Evolutionary conservation across 305 asterid genomes (phyloP).

Genomic region (Solanum hybrid): DNA sequence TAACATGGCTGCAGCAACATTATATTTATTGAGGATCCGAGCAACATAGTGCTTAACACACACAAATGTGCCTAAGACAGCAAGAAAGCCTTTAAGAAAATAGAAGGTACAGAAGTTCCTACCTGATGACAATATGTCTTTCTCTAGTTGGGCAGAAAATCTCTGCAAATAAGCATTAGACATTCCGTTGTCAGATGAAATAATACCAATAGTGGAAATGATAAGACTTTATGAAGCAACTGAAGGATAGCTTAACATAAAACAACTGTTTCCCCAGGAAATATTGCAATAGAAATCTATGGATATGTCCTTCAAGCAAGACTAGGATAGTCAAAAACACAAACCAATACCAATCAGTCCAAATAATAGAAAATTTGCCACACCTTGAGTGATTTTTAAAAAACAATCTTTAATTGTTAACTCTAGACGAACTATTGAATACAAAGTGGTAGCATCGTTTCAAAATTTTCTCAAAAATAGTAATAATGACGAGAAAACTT

Average conservation of each 20-base stretch:
- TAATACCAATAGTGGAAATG: not conserved
- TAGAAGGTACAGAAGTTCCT: conserved; percentile 14
- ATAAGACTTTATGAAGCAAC: not conserved
- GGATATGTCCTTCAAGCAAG: not conserved
- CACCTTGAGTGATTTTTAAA: not conserved
- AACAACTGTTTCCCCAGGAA: not conserved
- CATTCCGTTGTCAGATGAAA: conserved; percentile 3
- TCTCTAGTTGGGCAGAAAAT: conserved; percentile 89
- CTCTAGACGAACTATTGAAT: not conserved
- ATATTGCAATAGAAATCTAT: not conserved
- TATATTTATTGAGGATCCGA: not conserved
- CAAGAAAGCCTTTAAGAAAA: not conserved
- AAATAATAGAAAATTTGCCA: not conserved
- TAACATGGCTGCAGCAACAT: not conserved
- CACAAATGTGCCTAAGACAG: not conserved
- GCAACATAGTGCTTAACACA: not conserved
- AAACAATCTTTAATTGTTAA: not conserved
- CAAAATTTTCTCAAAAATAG: not conserved
- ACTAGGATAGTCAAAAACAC: not conserved
- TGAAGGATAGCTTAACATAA: not conserved
- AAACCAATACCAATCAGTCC: not conserved
- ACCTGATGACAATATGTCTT: conserved; percentile 86
- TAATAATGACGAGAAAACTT: not conserved
- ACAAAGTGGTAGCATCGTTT: not conserved
- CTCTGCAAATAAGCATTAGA: conserved; percentile 37